These are phyloP conservation scores for Fusarium falciforme DNA, from an alignment of 2,329 filamentous ascomycete species.

Conservation along the genomic window DNA sequence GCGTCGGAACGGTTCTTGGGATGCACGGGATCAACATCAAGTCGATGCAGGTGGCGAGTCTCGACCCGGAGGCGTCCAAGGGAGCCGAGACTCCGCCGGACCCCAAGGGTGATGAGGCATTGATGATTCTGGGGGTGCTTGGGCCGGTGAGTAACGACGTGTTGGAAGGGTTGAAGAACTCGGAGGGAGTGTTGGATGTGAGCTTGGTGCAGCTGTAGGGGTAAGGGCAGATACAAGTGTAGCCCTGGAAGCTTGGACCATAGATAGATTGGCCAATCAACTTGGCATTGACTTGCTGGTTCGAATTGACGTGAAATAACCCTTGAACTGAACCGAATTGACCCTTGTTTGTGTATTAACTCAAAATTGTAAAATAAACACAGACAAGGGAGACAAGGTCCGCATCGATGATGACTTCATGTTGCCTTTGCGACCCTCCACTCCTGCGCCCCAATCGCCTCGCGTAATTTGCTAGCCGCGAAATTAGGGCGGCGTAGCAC, in stretches of 20 bases:
- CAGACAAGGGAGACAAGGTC: not conserved
- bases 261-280: slow-evolving; percentile 1
- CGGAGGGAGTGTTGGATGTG: slow-evolving; percentile 67
- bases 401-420: slow-evolving; percentile 31
- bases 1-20: slow-evolving; percentile 78
- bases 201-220: slow-evolving; percentile 60
- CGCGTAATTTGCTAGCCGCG: not conserved
- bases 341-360: not conserved
- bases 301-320: not conserved
- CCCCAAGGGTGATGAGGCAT: slow-evolving; percentile 69
- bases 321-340: not conserved
- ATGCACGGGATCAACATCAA: slow-evolving; percentile 79
- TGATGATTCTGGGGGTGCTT: slow-evolving; percentile 85
- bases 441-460: not conserved
- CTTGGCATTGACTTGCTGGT: not conserved
- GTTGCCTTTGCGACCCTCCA: slow-evolving; percentile 4
- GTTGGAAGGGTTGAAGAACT: slow-evolving; percentile 58
- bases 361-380: not conserved
- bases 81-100: slow-evolving; percentile 37
- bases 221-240: not conserved
- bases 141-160: slow-evolving; percentile 70
- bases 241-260: not conserved
- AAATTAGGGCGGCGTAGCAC: slow-evolving; percentile 16
- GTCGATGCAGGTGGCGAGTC: slow-evolving; percentile 78
- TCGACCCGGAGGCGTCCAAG: slow-evolving; percentile 51